Evolutionary conservation across 306 rosid species (phyloP).

Genomic region (Astragalus membranaceus): DNA sequence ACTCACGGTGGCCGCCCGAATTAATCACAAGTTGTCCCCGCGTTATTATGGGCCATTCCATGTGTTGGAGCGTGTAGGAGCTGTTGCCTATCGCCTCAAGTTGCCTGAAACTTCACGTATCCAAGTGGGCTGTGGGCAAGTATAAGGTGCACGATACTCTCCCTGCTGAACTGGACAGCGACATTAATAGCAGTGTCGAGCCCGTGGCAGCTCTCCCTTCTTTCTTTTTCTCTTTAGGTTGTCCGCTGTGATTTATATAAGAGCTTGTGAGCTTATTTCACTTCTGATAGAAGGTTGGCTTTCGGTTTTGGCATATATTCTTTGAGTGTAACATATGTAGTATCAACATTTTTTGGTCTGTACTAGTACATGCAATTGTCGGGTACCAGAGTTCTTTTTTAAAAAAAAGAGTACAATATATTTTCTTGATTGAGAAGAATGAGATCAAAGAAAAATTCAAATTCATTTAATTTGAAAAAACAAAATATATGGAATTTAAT

Average conservation of each 20-base stretch:
- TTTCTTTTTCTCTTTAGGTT: neutral
- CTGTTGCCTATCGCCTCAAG: neutral
- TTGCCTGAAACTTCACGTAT: neutral
- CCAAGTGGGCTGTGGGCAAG: neutral
- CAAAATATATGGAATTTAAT: neutral
- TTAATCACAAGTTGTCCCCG: neutral
- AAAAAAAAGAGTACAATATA: neutral
- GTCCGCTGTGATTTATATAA: constrained; percentile 4
- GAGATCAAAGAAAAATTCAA: neutral
- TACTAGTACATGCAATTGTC: constrained; percentile 30
- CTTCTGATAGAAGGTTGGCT: constrained; percentile 20
- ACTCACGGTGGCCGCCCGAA: neutral
- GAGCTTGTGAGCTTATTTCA: constrained; percentile 20
- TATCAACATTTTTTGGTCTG: constrained; percentile 22
- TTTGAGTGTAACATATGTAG: constrained; percentile 53
- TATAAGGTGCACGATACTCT: neutral
- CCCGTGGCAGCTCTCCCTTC: neutral
- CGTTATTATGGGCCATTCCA: neutral
- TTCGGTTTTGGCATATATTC: constrained; percentile 73
- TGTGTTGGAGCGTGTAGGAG: neutral
- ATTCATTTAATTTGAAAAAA: neutral
- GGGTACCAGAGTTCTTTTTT: neutral
- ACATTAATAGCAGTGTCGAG: too few relatives aligned
- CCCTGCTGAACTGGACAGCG: too few relatives aligned
- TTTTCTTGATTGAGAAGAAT: constrained; percentile 22